Conservation (phyloP, 2,329 filamentous ascomycete species). For the Colletotrichum phormii region DNA sequence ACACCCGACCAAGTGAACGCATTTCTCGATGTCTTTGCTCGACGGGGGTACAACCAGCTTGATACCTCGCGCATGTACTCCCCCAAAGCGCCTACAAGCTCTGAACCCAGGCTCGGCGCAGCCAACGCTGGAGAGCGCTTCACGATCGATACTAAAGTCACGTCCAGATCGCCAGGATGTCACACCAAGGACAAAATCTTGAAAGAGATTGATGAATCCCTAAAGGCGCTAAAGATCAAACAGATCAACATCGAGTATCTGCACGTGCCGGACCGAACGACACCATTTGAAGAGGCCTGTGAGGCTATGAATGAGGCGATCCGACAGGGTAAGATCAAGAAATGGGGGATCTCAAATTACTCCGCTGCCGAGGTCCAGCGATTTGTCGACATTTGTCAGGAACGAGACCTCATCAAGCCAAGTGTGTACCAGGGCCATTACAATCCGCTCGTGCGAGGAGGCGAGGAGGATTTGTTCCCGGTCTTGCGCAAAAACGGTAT, state of each 20-base stretch:
- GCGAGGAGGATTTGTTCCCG: not conserved
- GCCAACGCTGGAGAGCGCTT: not conserved
- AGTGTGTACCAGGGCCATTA: not conserved
- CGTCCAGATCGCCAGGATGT: not conserved
- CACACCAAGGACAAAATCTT: not conserved
- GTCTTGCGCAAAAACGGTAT: not conserved
- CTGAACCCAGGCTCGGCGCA: not conserved
- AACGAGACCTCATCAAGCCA: not conserved
- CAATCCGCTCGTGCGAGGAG: not conserved
- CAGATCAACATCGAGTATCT: not conserved
- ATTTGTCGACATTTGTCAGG: not conserved
- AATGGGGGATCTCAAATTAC: not conserved
- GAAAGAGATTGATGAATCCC: not conserved
- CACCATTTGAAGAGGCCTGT: not conserved
- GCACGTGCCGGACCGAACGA: not conserved
- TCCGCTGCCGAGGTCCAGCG: not conserved
- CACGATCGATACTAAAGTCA: slow-evolving; percentile 5
- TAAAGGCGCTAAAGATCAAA: not conserved
- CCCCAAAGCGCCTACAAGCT: not conserved
- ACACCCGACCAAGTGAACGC: not conserved
- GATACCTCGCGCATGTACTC: not conserved
- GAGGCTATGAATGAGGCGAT: not conserved
- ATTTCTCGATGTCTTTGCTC: not conserved
- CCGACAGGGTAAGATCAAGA: not conserved
- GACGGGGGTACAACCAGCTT: not conserved